These are phyloP conservation scores for Globisporangium cystogenes DNA, from an alignment of 352 stramenopile genomes.

Conservation along the genomic window DNA sequence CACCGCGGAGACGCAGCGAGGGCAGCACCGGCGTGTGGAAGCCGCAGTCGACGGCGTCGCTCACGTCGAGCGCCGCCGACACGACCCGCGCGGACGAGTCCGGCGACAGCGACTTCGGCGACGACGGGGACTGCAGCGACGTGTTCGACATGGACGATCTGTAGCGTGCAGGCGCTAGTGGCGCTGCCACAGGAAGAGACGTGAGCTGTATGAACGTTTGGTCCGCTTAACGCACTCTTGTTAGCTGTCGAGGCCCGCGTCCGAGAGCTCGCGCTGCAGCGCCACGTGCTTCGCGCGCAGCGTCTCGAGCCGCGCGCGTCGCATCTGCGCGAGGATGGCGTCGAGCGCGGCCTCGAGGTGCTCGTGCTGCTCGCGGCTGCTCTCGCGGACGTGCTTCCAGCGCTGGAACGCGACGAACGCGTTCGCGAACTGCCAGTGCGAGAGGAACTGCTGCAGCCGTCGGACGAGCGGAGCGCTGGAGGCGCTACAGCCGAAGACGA, in stretches of 20 bases:
- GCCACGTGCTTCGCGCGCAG: constrained; percentile 22
- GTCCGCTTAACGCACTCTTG: no score
- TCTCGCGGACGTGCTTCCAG: constrained; percentile 24
- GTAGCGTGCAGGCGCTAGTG: constrained; percentile 5
- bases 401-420: constrained; percentile 27
- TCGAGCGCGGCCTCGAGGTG: constrained; percentile 24
- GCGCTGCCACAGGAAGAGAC: no score
- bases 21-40: constrained; percentile 5
- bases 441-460: constrained; percentile 18
- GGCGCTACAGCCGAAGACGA: neutral
- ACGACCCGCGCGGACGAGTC: constrained; percentile 30
- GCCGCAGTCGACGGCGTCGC: constrained; percentile 25
- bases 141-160: constrained; percentile 73
- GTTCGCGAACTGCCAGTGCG: constrained; percentile 26
- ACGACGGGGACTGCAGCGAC: constrained; percentile 9
- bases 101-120: constrained; percentile 9
- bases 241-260: no score
- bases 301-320: constrained; percentile 18
- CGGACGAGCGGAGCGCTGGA: neutral
- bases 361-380: constrained; percentile 16
- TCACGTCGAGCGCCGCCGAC: constrained; percentile 26
- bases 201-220: no score
- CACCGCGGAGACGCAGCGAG: neutral
- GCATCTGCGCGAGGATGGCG: constrained; percentile 24
- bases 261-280: constrained; percentile 11